phyloP scores from a whole-genome alignment of 768 basidiomycete genomes.

The Scleroderma bovista region DNA sequence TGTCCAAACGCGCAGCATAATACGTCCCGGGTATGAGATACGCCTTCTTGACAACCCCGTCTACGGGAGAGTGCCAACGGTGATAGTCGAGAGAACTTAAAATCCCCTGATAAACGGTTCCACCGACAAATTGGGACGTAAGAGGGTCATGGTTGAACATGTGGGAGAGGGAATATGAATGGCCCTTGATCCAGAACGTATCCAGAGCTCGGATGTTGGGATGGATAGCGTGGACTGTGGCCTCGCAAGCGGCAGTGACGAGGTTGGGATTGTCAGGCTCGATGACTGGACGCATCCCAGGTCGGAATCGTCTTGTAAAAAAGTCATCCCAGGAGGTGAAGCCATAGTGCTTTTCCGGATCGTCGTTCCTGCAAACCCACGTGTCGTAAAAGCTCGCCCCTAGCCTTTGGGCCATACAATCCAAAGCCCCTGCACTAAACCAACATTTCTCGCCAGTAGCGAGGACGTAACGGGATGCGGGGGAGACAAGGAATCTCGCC shows the following conservation, averaged over 20 bases:
- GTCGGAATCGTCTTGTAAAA: constrained; percentile 40
- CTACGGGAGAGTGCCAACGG: constrained; percentile 54
- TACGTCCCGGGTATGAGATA: constrained; percentile 28
- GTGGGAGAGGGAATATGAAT: constrained; percentile 51
- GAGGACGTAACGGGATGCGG: constrained; percentile 40
- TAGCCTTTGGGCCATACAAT: constrained; percentile 8
- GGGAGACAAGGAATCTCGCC: constrained; percentile 41
- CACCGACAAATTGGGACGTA: constrained; percentile 41
- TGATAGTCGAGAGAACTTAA: constrained; percentile 48
- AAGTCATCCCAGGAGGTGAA: constrained; percentile 46
- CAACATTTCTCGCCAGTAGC: constrained; percentile 36
- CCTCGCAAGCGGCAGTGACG: constrained; percentile 49
- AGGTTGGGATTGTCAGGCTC: constrained; percentile 25
- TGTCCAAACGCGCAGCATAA: neutral
- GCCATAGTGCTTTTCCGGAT: constrained; percentile 25
- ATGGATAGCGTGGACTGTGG: constrained; percentile 33
- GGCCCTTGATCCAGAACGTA: constrained; percentile 52
- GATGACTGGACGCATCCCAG: constrained; percentile 33
- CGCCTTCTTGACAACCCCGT: constrained; percentile 33
- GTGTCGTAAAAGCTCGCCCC: constrained; percentile 29
- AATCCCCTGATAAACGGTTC: constrained; percentile 49
- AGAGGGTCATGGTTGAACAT: constrained; percentile 40
- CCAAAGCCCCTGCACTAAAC: constrained; percentile 38
- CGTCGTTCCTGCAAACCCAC: constrained; percentile 35
- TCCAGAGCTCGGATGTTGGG: constrained; percentile 35